Conservation (phyloP, 2,329 filamentous ascomycete genomes). For the Chaetomiaceae sp. region DNA sequence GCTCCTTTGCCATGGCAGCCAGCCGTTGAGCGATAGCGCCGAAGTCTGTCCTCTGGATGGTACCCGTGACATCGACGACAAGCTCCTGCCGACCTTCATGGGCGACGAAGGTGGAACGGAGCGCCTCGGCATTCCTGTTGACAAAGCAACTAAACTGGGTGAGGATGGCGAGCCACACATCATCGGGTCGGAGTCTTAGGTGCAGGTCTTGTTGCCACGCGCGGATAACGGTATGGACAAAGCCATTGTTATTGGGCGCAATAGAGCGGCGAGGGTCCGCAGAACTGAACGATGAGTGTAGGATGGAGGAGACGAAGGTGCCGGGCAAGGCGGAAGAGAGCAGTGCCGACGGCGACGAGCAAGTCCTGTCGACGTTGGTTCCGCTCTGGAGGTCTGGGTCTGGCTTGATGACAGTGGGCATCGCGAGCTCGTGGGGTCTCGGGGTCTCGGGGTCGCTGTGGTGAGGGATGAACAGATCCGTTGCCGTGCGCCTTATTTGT, state of each 20-base stretch:
- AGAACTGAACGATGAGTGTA: constrained; percentile 6
- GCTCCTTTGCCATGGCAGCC: constrained; percentile 3
- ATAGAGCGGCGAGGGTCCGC: no score
- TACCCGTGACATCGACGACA: constrained; percentile 27
- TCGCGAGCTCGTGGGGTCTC: no score
- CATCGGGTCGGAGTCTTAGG: constrained; percentile 43
- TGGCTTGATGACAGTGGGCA: no score
- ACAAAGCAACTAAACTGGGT: constrained; percentile 41
- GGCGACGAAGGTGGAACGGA: constrained; percentile 38
- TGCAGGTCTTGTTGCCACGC: constrained; percentile 40
- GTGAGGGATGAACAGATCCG: no score
- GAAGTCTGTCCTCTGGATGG: background rate
- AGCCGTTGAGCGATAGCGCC: background rate
- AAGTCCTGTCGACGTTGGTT: no score
- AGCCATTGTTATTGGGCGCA: constrained; percentile 12
- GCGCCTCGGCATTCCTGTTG: constrained; percentile 40
- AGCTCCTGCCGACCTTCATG: constrained; percentile 37
- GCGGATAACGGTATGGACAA: constrained; percentile 33
- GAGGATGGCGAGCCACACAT: constrained; percentile 46
- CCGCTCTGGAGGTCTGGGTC: no score
- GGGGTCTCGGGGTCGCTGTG: no score
- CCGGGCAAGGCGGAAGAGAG: no score
- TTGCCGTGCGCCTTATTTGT: no score
- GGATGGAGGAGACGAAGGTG: background rate
- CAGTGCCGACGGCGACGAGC: no score